phyloP scores from a whole-genome alignment of 169 alveolate species.

The Babesia sp. region DNA sequence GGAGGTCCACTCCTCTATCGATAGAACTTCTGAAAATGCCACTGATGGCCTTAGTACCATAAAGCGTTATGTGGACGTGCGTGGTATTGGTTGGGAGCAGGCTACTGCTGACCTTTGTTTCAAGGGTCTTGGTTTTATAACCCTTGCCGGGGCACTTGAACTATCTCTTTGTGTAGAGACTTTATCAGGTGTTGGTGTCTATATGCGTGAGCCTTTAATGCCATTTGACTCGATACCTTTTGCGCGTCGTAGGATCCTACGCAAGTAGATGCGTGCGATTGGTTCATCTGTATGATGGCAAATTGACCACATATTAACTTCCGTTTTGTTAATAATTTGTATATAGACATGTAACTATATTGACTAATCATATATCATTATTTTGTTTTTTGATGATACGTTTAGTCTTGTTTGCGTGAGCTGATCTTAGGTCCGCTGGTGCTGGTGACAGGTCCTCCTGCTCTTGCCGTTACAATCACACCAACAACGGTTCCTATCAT shows the following conservation, averaged over 20 bases:
- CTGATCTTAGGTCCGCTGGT: slow-evolving; percentile 15
- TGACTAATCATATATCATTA: not conserved
- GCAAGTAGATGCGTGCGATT: too few species aligned
- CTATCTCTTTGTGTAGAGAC: slow-evolving; percentile 36
- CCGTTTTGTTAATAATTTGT: too few species aligned
- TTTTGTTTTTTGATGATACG: too few species aligned
- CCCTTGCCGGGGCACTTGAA: slow-evolving; percentile 62
- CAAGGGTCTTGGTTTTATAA: slow-evolving; percentile 64
- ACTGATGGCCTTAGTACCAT: not conserved
- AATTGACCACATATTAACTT: too few species aligned
- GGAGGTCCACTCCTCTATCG: not conserved
- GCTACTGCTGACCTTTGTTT: slow-evolving; percentile 64
- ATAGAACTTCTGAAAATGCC: not conserved
- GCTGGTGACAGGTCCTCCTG: not conserved
- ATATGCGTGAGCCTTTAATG: slow-evolving; percentile 56
- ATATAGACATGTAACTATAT: too few species aligned
- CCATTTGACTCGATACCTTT: slow-evolving; percentile 54
- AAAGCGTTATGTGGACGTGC: not conserved
- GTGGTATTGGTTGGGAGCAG: slow-evolving; percentile 58
- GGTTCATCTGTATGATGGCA: too few species aligned
- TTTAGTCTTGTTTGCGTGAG: slow-evolving; percentile 39
- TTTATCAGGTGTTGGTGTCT: slow-evolving; percentile 4
- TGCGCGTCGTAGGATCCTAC: not conserved
- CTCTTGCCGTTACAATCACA: slow-evolving; percentile 24
- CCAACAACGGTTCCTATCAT: slow-evolving; percentile 32